A percentile compares a stretch with the other conserved stretches of the same genome.
Evolutionary conservation across 345 rosid genomes (phyloP).

Genomic region (Diplotaxis tenuifolia): DNA sequence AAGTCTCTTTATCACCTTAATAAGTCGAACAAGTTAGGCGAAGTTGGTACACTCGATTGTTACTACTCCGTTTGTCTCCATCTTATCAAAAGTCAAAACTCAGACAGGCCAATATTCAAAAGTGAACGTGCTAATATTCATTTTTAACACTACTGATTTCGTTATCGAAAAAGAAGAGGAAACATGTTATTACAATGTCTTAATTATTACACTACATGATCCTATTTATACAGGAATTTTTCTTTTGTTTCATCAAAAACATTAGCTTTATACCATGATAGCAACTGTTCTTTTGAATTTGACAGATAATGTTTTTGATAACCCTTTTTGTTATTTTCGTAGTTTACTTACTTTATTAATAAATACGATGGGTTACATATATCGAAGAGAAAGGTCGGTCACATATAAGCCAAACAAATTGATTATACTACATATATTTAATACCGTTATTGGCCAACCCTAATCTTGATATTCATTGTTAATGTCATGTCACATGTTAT

Average conservation of each 20-base stretch:
- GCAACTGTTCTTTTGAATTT: neutral
- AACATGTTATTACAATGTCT: neutral
- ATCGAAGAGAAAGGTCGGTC: neutral
- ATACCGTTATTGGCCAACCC: neutral
- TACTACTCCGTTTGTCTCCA: conserved; percentile 11
- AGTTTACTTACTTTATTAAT: neutral
- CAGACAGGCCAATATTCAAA: neutral
- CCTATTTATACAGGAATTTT: neutral
- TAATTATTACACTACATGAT: neutral
- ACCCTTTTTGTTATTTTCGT: neutral
- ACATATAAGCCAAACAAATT: neutral
- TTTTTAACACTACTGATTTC: neutral
- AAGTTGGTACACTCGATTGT: conserved; percentile 10
- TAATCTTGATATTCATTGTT: neutral
- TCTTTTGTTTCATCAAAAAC: too few species aligned
- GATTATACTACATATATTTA: neutral
- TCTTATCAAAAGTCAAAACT: neutral
- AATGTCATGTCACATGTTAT: neutral
- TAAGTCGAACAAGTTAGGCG: conserved; percentile 26
- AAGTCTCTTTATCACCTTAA: neutral
- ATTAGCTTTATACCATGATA: neutral
- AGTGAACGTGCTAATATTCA: neutral
- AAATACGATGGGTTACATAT: neutral
- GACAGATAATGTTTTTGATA: neutral
- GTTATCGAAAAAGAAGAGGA: neutral